Percentiles rank a stretch among this genome's conserved stretches.
Evolutionary conservation across 805 yeast species (phyloP).

Genomic region (Kodamaea nitidulidarum): DNA sequence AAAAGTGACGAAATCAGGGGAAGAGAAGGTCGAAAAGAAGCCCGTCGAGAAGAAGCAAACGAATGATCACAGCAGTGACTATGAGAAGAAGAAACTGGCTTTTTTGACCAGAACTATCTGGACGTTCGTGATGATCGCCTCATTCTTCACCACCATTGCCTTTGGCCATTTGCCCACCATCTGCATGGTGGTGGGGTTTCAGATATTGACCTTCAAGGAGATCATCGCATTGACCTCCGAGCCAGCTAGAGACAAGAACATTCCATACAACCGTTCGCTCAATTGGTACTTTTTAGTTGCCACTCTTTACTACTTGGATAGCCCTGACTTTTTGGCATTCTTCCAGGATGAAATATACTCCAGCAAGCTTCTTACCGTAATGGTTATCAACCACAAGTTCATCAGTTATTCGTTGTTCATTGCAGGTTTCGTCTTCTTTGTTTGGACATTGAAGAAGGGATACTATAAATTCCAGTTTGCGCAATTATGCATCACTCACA

Average conservation of each 20-base stretch:
- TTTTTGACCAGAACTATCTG: constrained; percentile 85
- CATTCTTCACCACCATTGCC: constrained; percentile 64
- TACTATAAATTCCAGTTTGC: constrained; percentile 89
- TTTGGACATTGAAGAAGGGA: constrained; percentile 83
- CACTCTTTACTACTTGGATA: constrained; percentile 87
- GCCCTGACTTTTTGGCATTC: constrained; percentile 71
- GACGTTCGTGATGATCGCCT: constrained; percentile 87
- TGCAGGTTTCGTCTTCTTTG: constrained; percentile 85
- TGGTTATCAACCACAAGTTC: constrained; percentile 77
- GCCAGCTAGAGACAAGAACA: constrained; percentile 76
- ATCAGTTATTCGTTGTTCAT: constrained; percentile 80
- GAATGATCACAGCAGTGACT: constrained; percentile 19
- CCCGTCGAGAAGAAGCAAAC: not conserved
- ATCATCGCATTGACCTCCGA: constrained; percentile 81
- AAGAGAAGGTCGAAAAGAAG: constrained; percentile 1
- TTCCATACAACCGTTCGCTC: constrained; percentile 77
- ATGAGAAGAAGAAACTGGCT: constrained; percentile 70
- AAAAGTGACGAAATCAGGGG: constrained; percentile 1
- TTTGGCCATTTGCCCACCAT: constrained; percentile 86
- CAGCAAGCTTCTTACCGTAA: constrained; percentile 49
- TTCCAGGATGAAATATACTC: constrained; percentile 52
- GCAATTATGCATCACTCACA: constrained; percentile 88
- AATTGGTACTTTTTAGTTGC: constrained; percentile 91
- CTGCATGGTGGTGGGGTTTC: constrained; percentile 64
- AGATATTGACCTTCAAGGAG: constrained; percentile 83